A percentile compares a stretch with the other conserved stretches of the same genome.
Evolutionary conservation across 2,329 filamentous ascomycete species (phyloP).

Genomic region (Penicillium fuscoglaucum): DNA sequence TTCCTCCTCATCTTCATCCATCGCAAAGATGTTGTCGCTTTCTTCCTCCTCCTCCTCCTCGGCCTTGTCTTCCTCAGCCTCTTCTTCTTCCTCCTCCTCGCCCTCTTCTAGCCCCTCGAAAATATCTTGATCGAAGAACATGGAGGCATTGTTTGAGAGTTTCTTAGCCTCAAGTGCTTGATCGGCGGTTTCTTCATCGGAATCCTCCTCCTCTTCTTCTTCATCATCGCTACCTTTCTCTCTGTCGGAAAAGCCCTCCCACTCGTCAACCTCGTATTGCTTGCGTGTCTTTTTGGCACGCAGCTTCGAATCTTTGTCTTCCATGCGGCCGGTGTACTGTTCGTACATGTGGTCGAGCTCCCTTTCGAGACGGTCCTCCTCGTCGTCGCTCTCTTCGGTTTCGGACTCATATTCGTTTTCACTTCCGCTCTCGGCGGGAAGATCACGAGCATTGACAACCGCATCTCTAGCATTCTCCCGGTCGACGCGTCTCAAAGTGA

Average conservation of each 20-base stretch:
- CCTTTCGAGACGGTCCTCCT: conserved; percentile 77
- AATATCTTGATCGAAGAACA: conserved; percentile 93
- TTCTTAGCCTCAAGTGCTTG: conserved; percentile 43
- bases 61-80: conserved; percentile 41
- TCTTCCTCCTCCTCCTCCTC: conserved; percentile 36
- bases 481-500: conserved; percentile 79
- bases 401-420: conserved; percentile 62
- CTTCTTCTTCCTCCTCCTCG: conserved; percentile 57
- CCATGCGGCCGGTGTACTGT: conserved; percentile 75
- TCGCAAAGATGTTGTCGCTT: conserved; percentile 38
- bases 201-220: conserved; percentile 51
- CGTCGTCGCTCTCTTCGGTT: conserved; percentile 67
- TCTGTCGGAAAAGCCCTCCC: conserved; percentile 78
- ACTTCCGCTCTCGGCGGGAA: conserved; percentile 57
- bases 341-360: conserved; percentile 89
- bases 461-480: conserved; percentile 68
- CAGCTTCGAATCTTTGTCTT: conserved; percentile 80
- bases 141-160: conserved; percentile 79
- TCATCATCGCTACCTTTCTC: conserved; percentile 62
- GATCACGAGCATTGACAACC: conserved; percentile 77
- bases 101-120: conserved; percentile 79
- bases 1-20: conserved; percentile 35
- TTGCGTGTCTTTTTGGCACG: conserved; percentile 85
- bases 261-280: conserved; percentile 81
- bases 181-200: conserved; percentile 34